Base-by-base conservation (phyloP, 2,329 filamentous ascomycete species). In the Blastomyces parvus region DNA sequence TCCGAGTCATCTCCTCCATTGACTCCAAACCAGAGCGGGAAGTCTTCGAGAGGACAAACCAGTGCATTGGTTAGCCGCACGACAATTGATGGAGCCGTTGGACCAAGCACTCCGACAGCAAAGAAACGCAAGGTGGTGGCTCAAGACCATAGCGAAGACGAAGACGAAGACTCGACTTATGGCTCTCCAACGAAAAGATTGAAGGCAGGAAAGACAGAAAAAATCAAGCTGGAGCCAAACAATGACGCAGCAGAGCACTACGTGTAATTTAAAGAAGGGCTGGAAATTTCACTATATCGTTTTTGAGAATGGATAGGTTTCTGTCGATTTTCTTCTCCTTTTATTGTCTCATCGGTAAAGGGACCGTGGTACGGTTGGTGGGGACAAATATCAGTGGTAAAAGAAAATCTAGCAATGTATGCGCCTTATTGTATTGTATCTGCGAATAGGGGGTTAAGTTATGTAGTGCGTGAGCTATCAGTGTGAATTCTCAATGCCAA, bases 181-280 rank as follows among this genome's bases (percentile, higher is more conserved):
- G n/a, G 13, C 36, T 38, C 33, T 13, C 33, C 8, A 40, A 36
- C 13, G n/a, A 40, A 57, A 17, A 40, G 36, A 57, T 25, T 7
- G n/a, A 57, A 42, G 19, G 36, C 13, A 1, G 19, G 30, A 57
- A 40, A 57, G 13, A 17, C 6, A 13, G 36, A 19, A 27, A 27
- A 57, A 11, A 57, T 38, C 9, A 36, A 57, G 66, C 38, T 0
- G 72, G 71, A 72, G 25, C 66, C 66, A 1, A 62, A 66, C 0
- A 46, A 69, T 25, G 61, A 64, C 0, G 69, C 71, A 33, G 68
- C 67, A 22, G 70, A 66, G 65, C 70, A 72, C 64, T 62, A 63
- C 40, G 22, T 48, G 14, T 30, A 38, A 53, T 40, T n/a, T 2
- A 44, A 40, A 11, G 19, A 25, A 7, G 9, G 22, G 30, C 9